phyloP scores from a whole-genome alignment of 371 early-diverging fungal genomes.

The Conidiobolus incongruus region DNA sequence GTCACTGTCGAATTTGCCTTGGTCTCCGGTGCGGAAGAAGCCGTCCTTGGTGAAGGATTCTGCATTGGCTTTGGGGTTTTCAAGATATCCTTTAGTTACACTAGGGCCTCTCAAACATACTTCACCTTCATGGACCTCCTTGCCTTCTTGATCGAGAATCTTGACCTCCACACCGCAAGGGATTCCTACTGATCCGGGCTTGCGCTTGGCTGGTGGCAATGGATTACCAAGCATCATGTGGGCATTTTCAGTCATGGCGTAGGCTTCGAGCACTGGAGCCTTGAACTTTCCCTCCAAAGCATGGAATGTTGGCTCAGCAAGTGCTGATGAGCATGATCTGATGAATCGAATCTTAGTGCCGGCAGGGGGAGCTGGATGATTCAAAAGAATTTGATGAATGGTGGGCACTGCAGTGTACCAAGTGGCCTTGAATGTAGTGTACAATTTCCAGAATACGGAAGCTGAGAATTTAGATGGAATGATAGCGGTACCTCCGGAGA shows the following conservation, averaged over 20 bases:
- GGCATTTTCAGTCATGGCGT: slow-evolving; percentile 82
- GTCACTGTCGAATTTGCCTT: slow-evolving; percentile 42
- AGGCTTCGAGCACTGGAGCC: slow-evolving; percentile 70
- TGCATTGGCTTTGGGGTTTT: slow-evolving; percentile 53
- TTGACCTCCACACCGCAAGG: slow-evolving; percentile 58
- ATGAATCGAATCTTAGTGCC: slow-evolving; percentile 49
- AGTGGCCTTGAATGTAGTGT: slow-evolving; percentile 24
- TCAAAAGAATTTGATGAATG: slow-evolving; percentile 63
- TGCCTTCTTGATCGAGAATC: slow-evolving; percentile 39
- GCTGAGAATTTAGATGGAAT: slow-evolving; percentile 64
- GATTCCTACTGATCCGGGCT: slow-evolving; percentile 66
- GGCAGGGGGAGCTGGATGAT: slow-evolving; percentile 16
- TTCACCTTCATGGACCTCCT: slow-evolving; percentile 35
- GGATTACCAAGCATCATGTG: slow-evolving; percentile 81
- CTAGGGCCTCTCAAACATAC: slow-evolving; percentile 65
- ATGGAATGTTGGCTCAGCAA: slow-evolving; percentile 49
- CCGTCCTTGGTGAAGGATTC: slow-evolving; percentile 32
- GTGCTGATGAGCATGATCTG: slow-evolving; percentile 59
- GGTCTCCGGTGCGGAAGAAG: slow-evolving; percentile 65
- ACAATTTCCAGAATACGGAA: slow-evolving; percentile 55
- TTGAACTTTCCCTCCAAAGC: slow-evolving; percentile 40
- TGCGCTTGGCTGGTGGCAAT: slow-evolving; percentile 42
- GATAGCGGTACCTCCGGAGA: slow-evolving; percentile 52
- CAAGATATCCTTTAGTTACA: slow-evolving; percentile 55
- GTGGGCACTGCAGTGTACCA: slow-evolving; percentile 83